These are phyloP conservation scores for Cytospora chrysosperma DNA, from an alignment of 2,329 filamentous ascomycete genomes.

Conservation along the genomic window DNA sequence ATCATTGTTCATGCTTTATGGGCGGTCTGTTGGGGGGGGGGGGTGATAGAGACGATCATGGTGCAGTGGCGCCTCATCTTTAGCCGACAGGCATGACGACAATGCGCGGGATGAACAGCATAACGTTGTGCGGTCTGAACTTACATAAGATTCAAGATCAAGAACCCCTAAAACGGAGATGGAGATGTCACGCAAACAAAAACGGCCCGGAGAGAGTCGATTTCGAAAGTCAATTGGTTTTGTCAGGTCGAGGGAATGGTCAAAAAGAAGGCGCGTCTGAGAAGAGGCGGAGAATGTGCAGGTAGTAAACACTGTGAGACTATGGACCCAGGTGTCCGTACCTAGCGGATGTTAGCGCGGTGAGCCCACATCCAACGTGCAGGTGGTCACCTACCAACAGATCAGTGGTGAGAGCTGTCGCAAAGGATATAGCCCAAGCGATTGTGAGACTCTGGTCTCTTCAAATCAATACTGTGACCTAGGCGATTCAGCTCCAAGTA, in stretches of 20 bases:
- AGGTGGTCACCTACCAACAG: not conserved
- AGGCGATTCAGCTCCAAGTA: not conserved
- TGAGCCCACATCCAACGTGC: not conserved
- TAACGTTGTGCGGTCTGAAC: not conserved
- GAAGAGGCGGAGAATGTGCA: not conserved
- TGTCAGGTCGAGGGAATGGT: not conserved
- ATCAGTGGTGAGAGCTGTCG: not conserved
- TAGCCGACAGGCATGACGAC: not conserved
- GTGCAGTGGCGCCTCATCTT: not conserved
- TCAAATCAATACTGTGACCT: not conserved
- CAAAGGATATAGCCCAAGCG: not conserved
- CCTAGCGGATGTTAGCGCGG: not conserved
- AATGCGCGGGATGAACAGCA: not conserved
- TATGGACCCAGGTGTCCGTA: too few relatives aligned
- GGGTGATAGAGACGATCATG: not conserved
- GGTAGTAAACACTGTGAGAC: conserved; percentile 2
- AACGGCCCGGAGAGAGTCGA: not conserved
- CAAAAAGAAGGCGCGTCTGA: not conserved
- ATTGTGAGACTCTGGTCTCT: not conserved
- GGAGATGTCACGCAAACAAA: not conserved
- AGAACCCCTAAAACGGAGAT: not conserved
- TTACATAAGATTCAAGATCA: not conserved
- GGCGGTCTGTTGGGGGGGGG: too few relatives aligned
- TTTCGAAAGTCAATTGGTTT: not conserved
- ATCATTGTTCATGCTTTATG: too few relatives aligned